Conservation (phyloP, 139 green algal genomes). For the Micractinium sp. region DNA sequence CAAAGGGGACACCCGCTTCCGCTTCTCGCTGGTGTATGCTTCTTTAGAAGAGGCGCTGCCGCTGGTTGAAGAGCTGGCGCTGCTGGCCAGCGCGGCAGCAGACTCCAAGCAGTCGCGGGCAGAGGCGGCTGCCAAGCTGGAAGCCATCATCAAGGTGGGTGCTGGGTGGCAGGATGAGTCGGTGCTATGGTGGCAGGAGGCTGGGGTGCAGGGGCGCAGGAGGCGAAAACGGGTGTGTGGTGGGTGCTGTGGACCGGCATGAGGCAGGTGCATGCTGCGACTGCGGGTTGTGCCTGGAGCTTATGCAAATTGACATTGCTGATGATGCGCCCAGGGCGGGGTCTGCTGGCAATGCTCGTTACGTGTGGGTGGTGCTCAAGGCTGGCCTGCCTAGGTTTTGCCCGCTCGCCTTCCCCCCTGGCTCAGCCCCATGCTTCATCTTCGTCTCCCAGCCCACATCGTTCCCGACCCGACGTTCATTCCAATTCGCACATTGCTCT, state of each 20-base stretch:
- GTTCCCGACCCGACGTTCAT: background rate
- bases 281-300: no score
- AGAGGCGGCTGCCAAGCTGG: slow-evolving; percentile 7
- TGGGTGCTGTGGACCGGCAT: no score
- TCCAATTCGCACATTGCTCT: background rate
- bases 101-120: slow-evolving; percentile 26
- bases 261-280: no score
- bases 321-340: no score
- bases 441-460: background rate
- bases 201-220: background rate
- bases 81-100: slow-evolving; percentile 5
- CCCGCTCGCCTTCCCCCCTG: background rate
- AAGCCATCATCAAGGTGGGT: slow-evolving; percentile 38
- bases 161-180: background rate
- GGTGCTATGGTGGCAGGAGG: background rate
- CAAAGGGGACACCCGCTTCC: slow-evolving; percentile 39
- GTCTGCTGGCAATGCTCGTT: no score
- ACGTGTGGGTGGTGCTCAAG: no score
- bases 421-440: background rate
- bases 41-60: slow-evolving; percentile 54
- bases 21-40: slow-evolving; percentile 62
- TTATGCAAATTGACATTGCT: no score
- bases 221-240: no score
- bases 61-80: slow-evolving; percentile 50
- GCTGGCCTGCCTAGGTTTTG: background rate